Percentiles rank a stretch among this genome's conserved stretches.
Conservation (phyloP, 768 basidiomycete genomes). For the Boletus speciosus region DNA sequence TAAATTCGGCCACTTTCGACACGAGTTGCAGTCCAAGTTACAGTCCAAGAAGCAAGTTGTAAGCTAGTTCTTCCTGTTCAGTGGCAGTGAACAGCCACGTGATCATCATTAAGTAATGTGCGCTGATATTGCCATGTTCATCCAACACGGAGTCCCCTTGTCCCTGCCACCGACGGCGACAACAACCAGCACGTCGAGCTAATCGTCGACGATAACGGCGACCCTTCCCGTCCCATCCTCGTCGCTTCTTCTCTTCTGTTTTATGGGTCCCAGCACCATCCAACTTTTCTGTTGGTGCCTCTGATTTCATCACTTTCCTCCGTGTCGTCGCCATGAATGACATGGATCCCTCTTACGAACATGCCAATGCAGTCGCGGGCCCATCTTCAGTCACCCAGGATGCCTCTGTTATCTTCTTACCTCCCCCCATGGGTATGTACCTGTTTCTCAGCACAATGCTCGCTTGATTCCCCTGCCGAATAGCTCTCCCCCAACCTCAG, state of each 20-base stretch:
- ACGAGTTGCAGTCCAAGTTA: background rate
- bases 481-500: slow-evolving; percentile 31
- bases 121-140: slow-evolving; percentile 27
- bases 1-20: background rate
- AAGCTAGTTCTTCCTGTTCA: background rate
- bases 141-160: slow-evolving; percentile 35
- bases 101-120: slow-evolving; percentile 31
- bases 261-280: slow-evolving; percentile 16
- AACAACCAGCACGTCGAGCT: slow-evolving; percentile 25
- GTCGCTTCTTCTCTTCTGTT: background rate
- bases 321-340: slow-evolving; percentile 29
- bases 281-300: slow-evolving; percentile 15
- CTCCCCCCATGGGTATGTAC: slow-evolving; percentile 31
- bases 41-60: no score
- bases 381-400: slow-evolving; percentile 44
- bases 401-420: slow-evolving; percentile 25
- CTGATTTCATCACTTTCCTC: slow-evolving; percentile 23
- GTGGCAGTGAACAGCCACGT: slow-evolving; percentile 24
- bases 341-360: slow-evolving; percentile 24
- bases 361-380: slow-evolving; percentile 59
- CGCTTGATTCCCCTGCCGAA: slow-evolving; percentile 21
- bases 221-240: background rate
- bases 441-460: slow-evolving; percentile 1
- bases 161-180: slow-evolving; percentile 35
- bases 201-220: slow-evolving; percentile 31